Conservation (phyloP, 1,139 yeast species). For the Zygoascus meyerae region DNA sequence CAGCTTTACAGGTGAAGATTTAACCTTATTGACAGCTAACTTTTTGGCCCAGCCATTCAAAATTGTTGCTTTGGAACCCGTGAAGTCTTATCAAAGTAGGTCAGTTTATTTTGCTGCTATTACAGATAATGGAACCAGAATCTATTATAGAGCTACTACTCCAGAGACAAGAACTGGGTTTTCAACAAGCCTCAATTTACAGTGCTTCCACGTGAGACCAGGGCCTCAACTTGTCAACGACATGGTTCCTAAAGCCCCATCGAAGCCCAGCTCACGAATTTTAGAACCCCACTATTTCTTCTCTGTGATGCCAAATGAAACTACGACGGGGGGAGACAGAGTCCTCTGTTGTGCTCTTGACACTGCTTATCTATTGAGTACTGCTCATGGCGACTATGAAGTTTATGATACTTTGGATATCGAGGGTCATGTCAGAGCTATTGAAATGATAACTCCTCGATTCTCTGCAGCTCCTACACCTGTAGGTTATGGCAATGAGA, state of each 20-base stretch:
- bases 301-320: conserved; percentile 2
- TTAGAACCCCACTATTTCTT: conserved; percentile 8
- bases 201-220: conserved; percentile 8
- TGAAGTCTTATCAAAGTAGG: conserved; percentile 3
- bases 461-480: conserved; percentile 70
- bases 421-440: conserved; percentile 63
- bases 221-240: conserved; percentile 7
- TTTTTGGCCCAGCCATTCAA: conserved; percentile 4
- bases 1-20: conserved; percentile 1
- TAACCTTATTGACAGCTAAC: background rate
- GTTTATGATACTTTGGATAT: conserved; percentile 38
- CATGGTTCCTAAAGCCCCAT: background rate
- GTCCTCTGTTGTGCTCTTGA: conserved; percentile 8
- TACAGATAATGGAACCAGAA: conserved; percentile 6
- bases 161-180: conserved; percentile 2
- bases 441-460: conserved; percentile 62
- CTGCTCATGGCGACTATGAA: conserved; percentile 9
- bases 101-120: conserved; percentile 8
- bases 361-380: conserved; percentile 6
- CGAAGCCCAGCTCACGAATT: conserved; percentile 3
- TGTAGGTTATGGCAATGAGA: conserved; percentile 73
- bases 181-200: conserved; percentile 1
- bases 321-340: conserved; percentile 5
- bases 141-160: conserved; percentile 8
- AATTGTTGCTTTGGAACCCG: conserved; percentile 7